Evolutionary conservation across 1,284 basidiomycete species (phyloP).

Genomic region (Caloboletus inedulis): DNA sequence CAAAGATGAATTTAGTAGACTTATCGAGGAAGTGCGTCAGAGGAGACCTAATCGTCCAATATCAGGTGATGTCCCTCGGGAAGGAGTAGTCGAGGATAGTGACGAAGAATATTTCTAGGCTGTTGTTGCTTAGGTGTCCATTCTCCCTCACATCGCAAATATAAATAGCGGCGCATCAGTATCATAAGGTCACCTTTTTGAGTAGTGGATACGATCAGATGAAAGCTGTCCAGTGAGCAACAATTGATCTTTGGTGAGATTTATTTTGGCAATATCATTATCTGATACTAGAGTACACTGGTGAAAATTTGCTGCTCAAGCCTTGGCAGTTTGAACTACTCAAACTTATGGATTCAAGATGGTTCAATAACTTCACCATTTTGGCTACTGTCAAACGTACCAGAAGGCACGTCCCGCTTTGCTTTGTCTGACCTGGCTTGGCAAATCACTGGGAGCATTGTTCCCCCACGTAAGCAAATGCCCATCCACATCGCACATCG

Average conservation of each 20-base stretch:
- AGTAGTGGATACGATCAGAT: not conserved
- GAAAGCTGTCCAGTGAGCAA: not conserved
- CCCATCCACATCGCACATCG: conserved; percentile 9
- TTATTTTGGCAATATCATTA: not conserved
- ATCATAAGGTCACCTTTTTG: conserved; percentile 2
- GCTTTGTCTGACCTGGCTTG: conserved; percentile 22
- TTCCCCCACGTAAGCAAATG: conserved; percentile 10
- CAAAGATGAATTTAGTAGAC: conserved; percentile 28
- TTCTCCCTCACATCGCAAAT: not conserved
- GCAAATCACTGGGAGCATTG: not conserved
- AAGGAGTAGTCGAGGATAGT: conserved; percentile 10
- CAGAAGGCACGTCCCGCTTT: conserved; percentile 1
- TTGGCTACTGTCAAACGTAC: conserved; percentile 3
- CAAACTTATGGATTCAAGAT: not conserved
- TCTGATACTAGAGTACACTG: not conserved
- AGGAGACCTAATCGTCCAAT: conserved; percentile 3
- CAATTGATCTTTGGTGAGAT: conserved; percentile 5
- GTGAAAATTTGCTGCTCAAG: not conserved
- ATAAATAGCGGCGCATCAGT: not conserved
- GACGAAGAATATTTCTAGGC: conserved; percentile 13
- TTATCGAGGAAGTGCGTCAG: conserved; percentile 24
- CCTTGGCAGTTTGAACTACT: not conserved
- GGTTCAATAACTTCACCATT: not conserved
- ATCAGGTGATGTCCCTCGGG: not conserved
- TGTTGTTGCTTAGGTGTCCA: conserved; percentile 1